Evolutionary conservation across 352 stramenopile genomes (phyloP), one percentile per base, ranked within the genome.

Genomic region (Globisporangium rhizosaccharum): DNA sequence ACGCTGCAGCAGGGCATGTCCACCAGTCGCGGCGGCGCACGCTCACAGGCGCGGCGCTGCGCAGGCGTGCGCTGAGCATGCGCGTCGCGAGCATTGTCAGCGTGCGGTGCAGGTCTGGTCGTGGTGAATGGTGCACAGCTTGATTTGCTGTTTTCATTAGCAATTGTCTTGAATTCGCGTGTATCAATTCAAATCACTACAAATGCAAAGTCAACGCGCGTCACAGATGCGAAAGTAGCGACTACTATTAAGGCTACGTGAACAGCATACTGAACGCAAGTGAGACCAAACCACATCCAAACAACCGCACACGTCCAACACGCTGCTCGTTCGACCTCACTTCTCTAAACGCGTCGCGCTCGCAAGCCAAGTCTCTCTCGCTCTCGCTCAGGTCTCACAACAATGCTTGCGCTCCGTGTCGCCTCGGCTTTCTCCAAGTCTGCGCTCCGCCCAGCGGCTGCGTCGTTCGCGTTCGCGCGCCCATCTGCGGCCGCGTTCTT

Each of bases 351-450:
- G 18, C 12, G 10, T 15, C 12, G 47, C 47, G 5, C 25, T 39
- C 33, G 33, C 33, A 39, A 39, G 33, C 33, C 33, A 39, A 39
- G 33, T 50, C 18, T 50, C 49, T 41, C 28, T 17, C 26, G 11
- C 25, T 11, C 30, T 18, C 33, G 14, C 7, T 30, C 45, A 12
- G 17, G 10, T 42, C 48, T 18, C 17, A 23, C 41, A 44, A 56
- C 45, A 12, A 66, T 65, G 48, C 81, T 91, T 71, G 77, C 77
- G 61, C 57, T 89, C 47, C 79, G 82, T 61, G 68, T 76, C 47
- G 67, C 66, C 28, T 77, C 73, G 18, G 63, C 71, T 30, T 63
- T 90, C 65, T 85, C 78, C 52, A 79, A 84, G 66, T 73, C 78
- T 44, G 51, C 85, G 30, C 66, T 75, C 53, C 58, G 66, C 60